Evolutionary conservation across 106 monocot species (phyloP).

Genomic region (Platanthera zijinensis): DNA sequence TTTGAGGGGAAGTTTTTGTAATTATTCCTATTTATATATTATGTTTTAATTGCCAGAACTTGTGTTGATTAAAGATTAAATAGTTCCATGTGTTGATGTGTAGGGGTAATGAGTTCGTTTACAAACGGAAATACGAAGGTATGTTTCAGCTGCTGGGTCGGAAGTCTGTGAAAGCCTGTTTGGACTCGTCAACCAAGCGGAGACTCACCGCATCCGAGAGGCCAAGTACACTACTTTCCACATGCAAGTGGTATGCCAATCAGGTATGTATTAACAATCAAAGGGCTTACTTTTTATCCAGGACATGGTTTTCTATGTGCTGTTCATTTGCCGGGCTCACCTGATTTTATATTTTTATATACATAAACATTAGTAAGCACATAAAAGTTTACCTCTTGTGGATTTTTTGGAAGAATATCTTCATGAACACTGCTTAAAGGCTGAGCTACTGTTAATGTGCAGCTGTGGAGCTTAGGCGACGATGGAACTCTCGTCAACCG

Average conservation of each 20-base stretch:
- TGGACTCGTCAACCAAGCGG: conserved; percentile 39
- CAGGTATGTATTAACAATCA: conserved; percentile 33
- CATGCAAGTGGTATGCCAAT: conserved; percentile 50
- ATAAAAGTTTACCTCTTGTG: background rate
- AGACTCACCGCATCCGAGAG: conserved; percentile 35
- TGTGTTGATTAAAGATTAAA: background rate
- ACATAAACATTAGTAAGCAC: no score
- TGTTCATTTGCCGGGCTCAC: no score
- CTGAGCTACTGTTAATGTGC: conserved; percentile 7
- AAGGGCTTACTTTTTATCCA: background rate
- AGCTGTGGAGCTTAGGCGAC: conserved; percentile 63
- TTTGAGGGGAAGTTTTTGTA: no score
- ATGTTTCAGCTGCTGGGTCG: conserved; percentile 34
- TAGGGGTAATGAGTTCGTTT: conserved; percentile 21
- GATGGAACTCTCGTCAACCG: conserved; percentile 61
- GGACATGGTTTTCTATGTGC: no score
- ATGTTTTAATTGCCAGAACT: background rate
- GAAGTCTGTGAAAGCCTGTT: conserved; percentile 25
- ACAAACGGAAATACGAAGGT: conserved; percentile 18
- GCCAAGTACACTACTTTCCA: conserved; percentile 21
- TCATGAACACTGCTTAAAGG: background rate
- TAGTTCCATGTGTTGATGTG: conserved; percentile 1
- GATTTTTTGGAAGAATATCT: background rate
- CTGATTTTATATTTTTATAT: no score
- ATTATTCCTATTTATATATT: background rate